Conservation (phyloP, 108 stramenopile genomes). For the Thalassiosira profunda region DNA sequence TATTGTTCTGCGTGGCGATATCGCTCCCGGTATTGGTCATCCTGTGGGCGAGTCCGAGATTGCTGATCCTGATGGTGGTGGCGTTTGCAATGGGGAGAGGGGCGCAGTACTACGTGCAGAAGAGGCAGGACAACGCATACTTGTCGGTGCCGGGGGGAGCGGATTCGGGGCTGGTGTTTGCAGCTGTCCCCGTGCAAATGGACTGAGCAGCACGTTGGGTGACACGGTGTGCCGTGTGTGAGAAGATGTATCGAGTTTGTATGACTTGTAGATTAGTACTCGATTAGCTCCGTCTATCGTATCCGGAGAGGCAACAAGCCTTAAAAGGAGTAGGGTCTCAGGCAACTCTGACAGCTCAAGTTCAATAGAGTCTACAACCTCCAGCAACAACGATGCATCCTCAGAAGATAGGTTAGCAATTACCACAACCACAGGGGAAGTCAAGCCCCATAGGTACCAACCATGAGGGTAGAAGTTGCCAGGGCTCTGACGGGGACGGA, state of each 20-base stretch:
- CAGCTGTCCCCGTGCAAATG: constrained; percentile 29
- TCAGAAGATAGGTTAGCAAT: no score
- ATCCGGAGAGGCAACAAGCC: no score
- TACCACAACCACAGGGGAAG: no score
- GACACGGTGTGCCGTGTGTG: no score
- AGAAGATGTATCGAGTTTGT: no score
- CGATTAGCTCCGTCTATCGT: no score
- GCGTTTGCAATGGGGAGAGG: constrained; percentile 21
- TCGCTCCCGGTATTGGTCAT: constrained; percentile 21
- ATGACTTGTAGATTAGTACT: no score
- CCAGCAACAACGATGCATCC: neutral
- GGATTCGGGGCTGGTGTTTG: constrained; percentile 22
- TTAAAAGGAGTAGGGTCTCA: neutral
- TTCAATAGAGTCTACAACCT: neutral
- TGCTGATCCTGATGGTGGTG: constrained; percentile 10
- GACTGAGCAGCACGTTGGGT: no score
- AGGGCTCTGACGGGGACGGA: no score
- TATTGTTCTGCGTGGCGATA: constrained; percentile 15
- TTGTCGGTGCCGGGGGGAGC: constrained; percentile 4
- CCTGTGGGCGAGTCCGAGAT: constrained; percentile 16
- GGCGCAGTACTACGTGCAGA: constrained; percentile 19
- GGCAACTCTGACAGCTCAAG: neutral
- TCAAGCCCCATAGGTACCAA: no score
- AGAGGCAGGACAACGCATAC: constrained; percentile 11
- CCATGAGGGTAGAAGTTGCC: no score